These are phyloP conservation scores for Pezicula carpinea DNA, from an alignment of 2,329 filamentous ascomycete genomes.

Conservation along the genomic window DNA sequence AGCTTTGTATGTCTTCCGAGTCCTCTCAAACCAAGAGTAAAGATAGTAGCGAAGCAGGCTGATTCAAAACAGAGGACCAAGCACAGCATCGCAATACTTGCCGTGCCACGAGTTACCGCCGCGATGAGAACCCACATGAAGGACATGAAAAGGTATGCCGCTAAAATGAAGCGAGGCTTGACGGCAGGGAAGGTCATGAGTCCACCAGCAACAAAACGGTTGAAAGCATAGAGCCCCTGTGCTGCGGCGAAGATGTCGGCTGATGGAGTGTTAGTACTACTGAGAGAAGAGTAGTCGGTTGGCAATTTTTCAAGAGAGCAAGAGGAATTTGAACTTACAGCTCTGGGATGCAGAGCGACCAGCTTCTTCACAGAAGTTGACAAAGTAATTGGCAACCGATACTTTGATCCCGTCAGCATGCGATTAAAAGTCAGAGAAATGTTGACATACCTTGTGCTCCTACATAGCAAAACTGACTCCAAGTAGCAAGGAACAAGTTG, in stretches of 20 bases:
- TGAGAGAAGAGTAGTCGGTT: too few relatives aligned
- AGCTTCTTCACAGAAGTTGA: conserved; percentile 44
- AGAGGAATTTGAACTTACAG: too few relatives aligned
- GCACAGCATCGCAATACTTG: conserved; percentile 45
- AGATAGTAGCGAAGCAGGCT: conserved; percentile 49
- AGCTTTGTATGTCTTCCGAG: conserved; percentile 46
- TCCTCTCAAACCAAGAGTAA: conserved; percentile 47
- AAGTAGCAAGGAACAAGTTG: conserved; percentile 55
- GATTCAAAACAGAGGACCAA: conserved; percentile 47
- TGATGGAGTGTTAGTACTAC: conserved; percentile 27
- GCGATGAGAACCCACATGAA: conserved; percentile 42
- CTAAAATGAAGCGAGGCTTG: conserved; percentile 45
- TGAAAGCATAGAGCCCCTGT: conserved; percentile 50
- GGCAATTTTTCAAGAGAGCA: too few relatives aligned
- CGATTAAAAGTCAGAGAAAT: too few relatives aligned
- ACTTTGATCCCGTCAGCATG: too few relatives aligned
- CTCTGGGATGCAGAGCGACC: conserved; percentile 8
- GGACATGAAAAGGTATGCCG: conserved; percentile 38
- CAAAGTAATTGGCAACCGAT: conserved; percentile 48
- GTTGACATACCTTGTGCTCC: conserved; percentile 46
- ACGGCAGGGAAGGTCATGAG: conserved; percentile 42
- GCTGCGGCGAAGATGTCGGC: conserved; percentile 48
- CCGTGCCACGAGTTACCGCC: conserved; percentile 43
- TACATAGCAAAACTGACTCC: conserved; percentile 60
- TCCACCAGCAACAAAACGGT: conserved; percentile 44